These are phyloP conservation scores for Xylaria cubensis DNA, from an alignment of 495 filamentous ascomycete genomes.

Conservation along the genomic window DNA sequence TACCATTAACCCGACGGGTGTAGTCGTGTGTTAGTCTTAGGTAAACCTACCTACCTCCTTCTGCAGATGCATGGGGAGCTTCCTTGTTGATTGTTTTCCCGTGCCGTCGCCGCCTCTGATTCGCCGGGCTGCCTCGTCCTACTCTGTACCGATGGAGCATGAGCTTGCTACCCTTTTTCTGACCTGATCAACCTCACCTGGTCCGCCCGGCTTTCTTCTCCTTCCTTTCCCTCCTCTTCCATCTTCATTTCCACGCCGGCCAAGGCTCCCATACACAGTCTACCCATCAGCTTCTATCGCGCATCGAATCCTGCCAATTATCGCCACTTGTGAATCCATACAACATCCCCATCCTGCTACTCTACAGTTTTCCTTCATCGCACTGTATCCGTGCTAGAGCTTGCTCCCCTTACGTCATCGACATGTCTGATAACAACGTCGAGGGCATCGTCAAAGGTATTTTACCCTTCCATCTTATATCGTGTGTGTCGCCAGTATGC, in stretches of 20 bases:
- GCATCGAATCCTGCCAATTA: conserved; percentile 22
- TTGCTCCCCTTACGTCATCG: conserved; percentile 52
- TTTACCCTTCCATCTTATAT: conserved; percentile 16
- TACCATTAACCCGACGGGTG: conserved; percentile 23
- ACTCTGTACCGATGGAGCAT: conserved; percentile 35
- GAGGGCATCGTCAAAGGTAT: conserved; percentile 52
- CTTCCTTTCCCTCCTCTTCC: conserved; percentile 28
- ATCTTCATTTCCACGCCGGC: conserved; percentile 15
- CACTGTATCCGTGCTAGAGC: conserved; percentile 27
- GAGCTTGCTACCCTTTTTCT: conserved; percentile 22
- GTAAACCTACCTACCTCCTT: conserved; percentile 29
- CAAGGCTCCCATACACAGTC: neutral
- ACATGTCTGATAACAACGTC: conserved; percentile 47
- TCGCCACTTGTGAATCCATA: conserved; percentile 23
- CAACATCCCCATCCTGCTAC: conserved; percentile 7
- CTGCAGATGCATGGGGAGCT: conserved; percentile 25
- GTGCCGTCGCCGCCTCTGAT: conserved; percentile 41
- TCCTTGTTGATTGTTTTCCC: conserved; percentile 43
- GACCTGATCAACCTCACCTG: conserved; percentile 41
- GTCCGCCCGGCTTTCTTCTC: conserved; percentile 31
- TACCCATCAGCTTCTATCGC: neutral
- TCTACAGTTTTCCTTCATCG: conserved; percentile 3
- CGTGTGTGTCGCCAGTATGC: conserved; percentile 9
- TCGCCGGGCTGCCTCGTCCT: conserved; percentile 39
- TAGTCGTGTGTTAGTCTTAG: conserved; percentile 23